Evolutionary conservation across 805 yeast genomes (phyloP), one percentile per base, ranked within the genome.

Genomic region (Groenewaldozyma tartarivorans): DNA sequence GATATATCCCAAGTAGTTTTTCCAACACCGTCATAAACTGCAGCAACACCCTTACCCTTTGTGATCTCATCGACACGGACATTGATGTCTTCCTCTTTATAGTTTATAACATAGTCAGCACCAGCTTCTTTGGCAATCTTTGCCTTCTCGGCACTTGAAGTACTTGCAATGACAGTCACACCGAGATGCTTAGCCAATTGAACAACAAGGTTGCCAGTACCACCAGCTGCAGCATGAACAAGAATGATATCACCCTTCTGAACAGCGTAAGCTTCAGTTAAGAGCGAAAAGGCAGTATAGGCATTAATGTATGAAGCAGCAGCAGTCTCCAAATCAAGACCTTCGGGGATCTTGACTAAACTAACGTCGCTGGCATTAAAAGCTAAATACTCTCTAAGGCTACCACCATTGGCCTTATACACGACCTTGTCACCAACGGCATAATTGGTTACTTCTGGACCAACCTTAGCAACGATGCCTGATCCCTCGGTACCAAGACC

Each of bases 211-310:
- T 74, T 69, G 4, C 97, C 97, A 38, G 84, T 90, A 42, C 96
- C 96, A 35, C 96, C 97, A 2, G 96, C 96, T 5, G 95, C 95
- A 3, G 96, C 96, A 66, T 87, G 85, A 20, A 85, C 78, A 36
- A 88, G 67, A 34, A 82, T 72, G 50, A 62, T 71, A 44, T 90
- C 96, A 40, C 77, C 88, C 56, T 72, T 65, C 51, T 83, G 57
- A 31, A 84, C 81, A 1, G 68, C 53, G 54, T 82, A 75, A 1
- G 92, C 74, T 47, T 82, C 86, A 29, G 68, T 63, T 36, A 76
- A 63, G 44, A 88, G 76, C 1, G 90, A 72, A 51, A 81, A 60
- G 1, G 90, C 92, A 4, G 96, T 88, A 47, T 87, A 64, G 1
- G 86, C 92, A 59, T 83, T 90, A 24, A 83, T 49, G 35, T 78